Evolutionary conservation across 257 asterid species (phyloP).

Genomic region (Rubia yunnanensis): DNA sequence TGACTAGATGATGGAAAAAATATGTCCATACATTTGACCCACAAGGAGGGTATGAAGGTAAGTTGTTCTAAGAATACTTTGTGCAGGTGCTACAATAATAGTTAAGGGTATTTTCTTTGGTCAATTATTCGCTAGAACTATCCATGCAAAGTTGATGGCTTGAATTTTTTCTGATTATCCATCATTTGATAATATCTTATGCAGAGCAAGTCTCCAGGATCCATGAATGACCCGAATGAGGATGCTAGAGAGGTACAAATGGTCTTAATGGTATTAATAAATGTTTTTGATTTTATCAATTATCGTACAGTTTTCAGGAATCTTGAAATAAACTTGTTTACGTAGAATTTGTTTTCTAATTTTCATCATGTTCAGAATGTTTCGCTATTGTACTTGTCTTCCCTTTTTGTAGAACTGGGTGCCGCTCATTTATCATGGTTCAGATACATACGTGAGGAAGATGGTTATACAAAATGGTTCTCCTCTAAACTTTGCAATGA

Average conservation of each 20-base stretch:
- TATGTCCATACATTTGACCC: too few species aligned
- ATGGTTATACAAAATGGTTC: too few species aligned
- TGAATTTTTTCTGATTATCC: neutral
- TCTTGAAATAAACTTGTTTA: neutral
- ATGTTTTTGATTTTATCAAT: neutral
- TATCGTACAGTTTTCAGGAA: neutral
- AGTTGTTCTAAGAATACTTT: too few species aligned
- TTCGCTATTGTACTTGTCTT: constrained; percentile 6
- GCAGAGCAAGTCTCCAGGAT: constrained; percentile 34
- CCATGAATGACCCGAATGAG: constrained; percentile 19
- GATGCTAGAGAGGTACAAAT: constrained; percentile 45
- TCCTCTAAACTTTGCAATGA: too few species aligned
- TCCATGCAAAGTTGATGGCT: neutral
- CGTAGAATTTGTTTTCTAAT: neutral
- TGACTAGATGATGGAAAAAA: too few species aligned
- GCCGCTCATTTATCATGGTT: constrained; percentile 58
- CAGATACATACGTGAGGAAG: constrained; percentile 36
- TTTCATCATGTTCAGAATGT: neutral
- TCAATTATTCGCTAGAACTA: neutral
- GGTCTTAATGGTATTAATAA: too few species aligned
- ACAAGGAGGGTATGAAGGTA: too few species aligned
- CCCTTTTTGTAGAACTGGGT: constrained; percentile 49
- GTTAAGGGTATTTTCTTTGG: neutral
- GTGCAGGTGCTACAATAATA: too few species aligned
- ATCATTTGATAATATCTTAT: neutral